Conservation (phyloP, 2,329 filamentous ascomycete genomes). For the Sarocladium brachiariae region DNA sequence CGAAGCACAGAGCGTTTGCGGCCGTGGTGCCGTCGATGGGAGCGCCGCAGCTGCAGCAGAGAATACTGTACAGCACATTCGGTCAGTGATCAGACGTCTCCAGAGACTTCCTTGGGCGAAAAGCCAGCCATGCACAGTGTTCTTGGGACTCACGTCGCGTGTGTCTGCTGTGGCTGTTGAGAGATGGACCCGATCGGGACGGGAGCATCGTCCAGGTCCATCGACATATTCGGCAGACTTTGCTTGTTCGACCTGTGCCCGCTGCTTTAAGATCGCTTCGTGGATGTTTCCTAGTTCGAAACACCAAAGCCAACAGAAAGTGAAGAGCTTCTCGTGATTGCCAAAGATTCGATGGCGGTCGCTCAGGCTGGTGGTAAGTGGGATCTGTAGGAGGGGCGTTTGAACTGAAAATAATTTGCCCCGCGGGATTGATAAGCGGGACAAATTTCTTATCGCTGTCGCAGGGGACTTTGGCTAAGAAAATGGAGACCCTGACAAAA, state of each 20-base stretch:
- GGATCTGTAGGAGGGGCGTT: background rate
- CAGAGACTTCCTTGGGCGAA: background rate
- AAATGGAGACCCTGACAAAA: background rate
- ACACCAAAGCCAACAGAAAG: no score
- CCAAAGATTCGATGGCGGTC: background rate
- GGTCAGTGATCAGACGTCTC: background rate
- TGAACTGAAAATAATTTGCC: constrained; percentile 14
- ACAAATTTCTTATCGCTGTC: constrained; percentile 14
- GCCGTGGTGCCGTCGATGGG: constrained; percentile 87
- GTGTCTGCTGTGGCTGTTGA: constrained; percentile 26
- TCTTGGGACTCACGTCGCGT: constrained; percentile 34
- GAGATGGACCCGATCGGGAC: constrained; percentile 28
- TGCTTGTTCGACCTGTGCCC: background rate
- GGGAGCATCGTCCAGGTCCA: constrained; percentile 38
- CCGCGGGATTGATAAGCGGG: constrained; percentile 14
- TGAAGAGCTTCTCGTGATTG: background rate
- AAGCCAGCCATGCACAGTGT: no score
- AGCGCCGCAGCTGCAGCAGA: constrained; percentile 96
- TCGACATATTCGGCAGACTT: constrained; percentile 26
- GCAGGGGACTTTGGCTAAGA: no score
- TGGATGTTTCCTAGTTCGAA: background rate
- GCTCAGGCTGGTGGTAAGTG: no score
- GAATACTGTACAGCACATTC: constrained; percentile 45
- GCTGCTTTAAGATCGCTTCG: background rate
- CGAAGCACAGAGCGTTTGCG: constrained; percentile 84